Evolutionary conservation across 2,329 filamentous ascomycete genomes (phyloP).

Genomic region (Coleophoma cylindrospora): DNA sequence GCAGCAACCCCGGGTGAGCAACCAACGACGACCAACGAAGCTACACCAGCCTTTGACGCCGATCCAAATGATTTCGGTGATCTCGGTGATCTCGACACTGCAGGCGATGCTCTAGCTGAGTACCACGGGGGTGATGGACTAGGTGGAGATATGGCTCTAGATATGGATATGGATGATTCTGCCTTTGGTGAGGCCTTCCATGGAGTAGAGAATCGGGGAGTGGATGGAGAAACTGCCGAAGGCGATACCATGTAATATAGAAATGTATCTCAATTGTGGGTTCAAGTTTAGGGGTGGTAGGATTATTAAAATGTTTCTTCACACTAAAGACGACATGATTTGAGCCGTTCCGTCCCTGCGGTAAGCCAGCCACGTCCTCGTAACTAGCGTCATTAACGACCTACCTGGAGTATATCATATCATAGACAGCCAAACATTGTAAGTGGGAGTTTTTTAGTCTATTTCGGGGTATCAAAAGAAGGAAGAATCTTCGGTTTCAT

Average conservation of each 20-base stretch:
- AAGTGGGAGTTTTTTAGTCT: too few relatives aligned
- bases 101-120: conserved; percentile 64
- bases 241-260: conserved; percentile 8
- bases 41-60: conserved; percentile 17
- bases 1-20: conserved; percentile 7
- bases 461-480: too few relatives aligned
- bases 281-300: too few relatives aligned
- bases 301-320: too few relatives aligned
- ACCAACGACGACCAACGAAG: conserved; percentile 6
- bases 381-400: too few relatives aligned
- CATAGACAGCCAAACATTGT: too few relatives aligned
- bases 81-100: conserved; percentile 62
- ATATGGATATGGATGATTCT: conserved; percentile 70
- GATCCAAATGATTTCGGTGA: conserved; percentile 58
- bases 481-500: too few relatives aligned
- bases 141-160: conserved; percentile 45
- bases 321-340: too few relatives aligned
- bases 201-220: conserved; percentile 37
- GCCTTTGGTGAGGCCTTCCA: conserved; percentile 84
- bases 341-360: too few relatives aligned
- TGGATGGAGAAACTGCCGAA: conserved; percentile 11
- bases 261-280: too few relatives aligned
- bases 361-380: too few relatives aligned
- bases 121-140: conserved; percentile 44
- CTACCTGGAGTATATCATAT: too few relatives aligned